Conservation (phyloP, 331 rosid species). For the Quercus lobata region DNA sequence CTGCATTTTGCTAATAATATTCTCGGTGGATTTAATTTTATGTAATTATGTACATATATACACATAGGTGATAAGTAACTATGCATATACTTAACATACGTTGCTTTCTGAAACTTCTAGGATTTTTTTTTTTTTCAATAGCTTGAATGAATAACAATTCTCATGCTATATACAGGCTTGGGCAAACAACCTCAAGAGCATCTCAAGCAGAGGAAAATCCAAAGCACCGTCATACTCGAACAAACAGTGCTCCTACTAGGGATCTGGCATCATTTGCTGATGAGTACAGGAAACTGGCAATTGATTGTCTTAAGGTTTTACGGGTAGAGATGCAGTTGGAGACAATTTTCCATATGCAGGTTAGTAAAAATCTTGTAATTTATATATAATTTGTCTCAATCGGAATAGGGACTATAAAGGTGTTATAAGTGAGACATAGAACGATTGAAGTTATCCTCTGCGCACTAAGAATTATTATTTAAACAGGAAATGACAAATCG, state of each 20-base stretch:
- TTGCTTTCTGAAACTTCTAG: neutral
- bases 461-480: slow-evolving; percentile 27
- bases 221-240: slow-evolving; percentile 39
- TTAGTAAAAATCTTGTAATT: slow-evolving; percentile 23
- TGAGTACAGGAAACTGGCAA: slow-evolving; percentile 89
- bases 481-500: slow-evolving; percentile 87
- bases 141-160: slow-evolving; percentile 9
- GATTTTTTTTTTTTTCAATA: neutral
- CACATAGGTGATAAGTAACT: too few relatives aligned
- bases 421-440: neutral
- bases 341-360: slow-evolving; percentile 97
- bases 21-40: too few relatives aligned
- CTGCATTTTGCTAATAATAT: too few relatives aligned
- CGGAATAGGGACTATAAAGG: neutral
- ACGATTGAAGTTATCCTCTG: neutral
- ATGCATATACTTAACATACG: too few relatives aligned
- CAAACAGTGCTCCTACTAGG: slow-evolving; percentile 57
- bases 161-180: slow-evolving; percentile 63
- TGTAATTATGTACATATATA: too few relatives aligned
- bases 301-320: slow-evolving; percentile 95
- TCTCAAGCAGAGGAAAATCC: slow-evolving; percentile 53
- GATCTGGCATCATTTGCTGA: slow-evolving; percentile 81
- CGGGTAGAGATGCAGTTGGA: slow-evolving; percentile 98
- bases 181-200: slow-evolving; percentile 51
- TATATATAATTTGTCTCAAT: slow-evolving; percentile 11